phyloP scores from a whole-genome alignment of 2,329 filamentous ascomycete species.

The Hymenoscyphus fructigenus region DNA sequence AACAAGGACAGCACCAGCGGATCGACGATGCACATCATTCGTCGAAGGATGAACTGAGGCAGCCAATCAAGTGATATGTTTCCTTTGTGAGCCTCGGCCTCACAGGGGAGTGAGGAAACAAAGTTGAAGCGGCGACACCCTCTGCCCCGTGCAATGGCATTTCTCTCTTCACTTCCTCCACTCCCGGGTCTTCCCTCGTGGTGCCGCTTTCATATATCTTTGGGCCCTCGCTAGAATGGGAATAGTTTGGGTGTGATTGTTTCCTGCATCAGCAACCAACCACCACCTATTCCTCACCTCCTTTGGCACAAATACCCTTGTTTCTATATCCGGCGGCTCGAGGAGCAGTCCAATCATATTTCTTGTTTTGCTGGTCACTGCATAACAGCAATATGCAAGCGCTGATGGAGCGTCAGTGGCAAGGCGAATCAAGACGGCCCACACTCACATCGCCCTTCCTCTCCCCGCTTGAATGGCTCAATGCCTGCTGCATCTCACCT shows the following conservation, averaged over 20 bases:
- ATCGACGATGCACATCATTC: constrained; percentile 4
- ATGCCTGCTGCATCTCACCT: constrained; percentile 3
- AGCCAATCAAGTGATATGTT: not conserved
- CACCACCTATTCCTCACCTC: not conserved
- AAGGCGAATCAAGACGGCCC: not conserved
- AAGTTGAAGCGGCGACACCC: not conserved
- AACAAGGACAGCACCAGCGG: not conserved
- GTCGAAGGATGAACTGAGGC: not conserved
- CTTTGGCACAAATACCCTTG: not conserved
- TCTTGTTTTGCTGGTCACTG: not conserved
- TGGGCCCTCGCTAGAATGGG: too few relatives aligned
- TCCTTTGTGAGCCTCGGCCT: not conserved
- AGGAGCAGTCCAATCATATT: not conserved
- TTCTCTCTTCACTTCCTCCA: not conserved
- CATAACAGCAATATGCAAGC: not conserved
- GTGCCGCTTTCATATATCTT: not conserved
- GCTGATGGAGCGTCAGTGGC: not conserved
- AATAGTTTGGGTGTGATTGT: not conserved
- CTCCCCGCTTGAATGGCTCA: not conserved
- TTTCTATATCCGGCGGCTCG: not conserved
- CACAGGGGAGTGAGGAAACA: not conserved
- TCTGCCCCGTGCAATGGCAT: not conserved
- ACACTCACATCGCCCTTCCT: not conserved
- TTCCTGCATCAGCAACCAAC: not conserved
- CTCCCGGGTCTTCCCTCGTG: not conserved